A percentile compares a stretch with the other conserved stretches of the same genome.
Evolutionary conservation across 345 rosid species (phyloP).

Genomic region (Eucalyptus brandiana): DNA sequence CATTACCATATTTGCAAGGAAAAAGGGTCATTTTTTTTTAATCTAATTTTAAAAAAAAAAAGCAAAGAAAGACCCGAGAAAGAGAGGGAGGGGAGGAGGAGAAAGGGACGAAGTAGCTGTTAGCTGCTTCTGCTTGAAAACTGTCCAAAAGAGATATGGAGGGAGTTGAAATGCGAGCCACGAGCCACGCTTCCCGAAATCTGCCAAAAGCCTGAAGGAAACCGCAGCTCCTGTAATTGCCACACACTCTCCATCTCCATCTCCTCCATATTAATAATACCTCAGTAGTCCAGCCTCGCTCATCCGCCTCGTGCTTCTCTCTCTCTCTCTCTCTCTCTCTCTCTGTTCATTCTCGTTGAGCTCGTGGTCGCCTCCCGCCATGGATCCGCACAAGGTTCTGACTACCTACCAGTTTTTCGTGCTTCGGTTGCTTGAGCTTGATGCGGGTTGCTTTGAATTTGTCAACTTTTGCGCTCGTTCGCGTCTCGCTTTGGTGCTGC

Average conservation of each 20-base stretch:
- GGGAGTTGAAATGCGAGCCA: neutral
- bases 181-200: neutral
- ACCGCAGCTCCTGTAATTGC: neutral
- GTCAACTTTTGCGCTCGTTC: neutral
- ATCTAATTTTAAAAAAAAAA: neutral
- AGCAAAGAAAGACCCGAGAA: no score
- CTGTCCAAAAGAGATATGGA: neutral
- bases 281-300: neutral
- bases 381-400: constrained; percentile 13
- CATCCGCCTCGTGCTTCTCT: neutral
- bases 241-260: neutral
- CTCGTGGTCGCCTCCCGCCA: neutral
- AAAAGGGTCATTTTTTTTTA: neutral
- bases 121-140: neutral
- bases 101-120: neutral
- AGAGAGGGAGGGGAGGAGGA: neutral
- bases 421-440: neutral
- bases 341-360: neutral
- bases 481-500: neutral
- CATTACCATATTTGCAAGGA: neutral
- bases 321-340: neutral
- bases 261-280: neutral
- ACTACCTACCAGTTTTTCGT: neutral
- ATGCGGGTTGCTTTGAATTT: neutral
- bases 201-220: neutral